phyloP scores from a whole-genome alignment of 768 basidiomycete genomes.

The Mycena rebaudengoi region DNA sequence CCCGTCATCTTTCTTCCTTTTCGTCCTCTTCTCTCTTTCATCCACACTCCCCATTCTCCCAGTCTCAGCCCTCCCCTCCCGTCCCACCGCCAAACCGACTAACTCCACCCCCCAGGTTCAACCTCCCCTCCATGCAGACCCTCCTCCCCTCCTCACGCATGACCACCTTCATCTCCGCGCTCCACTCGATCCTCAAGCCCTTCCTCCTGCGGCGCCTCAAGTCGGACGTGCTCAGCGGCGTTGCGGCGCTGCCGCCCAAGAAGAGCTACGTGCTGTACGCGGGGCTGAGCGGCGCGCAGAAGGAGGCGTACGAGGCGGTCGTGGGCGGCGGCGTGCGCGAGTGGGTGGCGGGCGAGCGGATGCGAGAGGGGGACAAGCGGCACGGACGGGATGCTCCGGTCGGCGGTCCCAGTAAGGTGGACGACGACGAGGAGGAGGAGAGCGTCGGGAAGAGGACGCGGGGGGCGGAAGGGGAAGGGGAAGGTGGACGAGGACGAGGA shows the following conservation, averaged over 20 bases:
- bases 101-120: slow-evolving; percentile 59
- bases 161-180: slow-evolving; percentile 72
- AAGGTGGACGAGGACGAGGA: slow-evolving; percentile 40
- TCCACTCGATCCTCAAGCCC: slow-evolving; percentile 93
- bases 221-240: slow-evolving; percentile 72
- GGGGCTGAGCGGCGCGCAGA: slow-evolving; percentile 83
- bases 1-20: neutral
- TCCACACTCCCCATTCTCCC: neutral
- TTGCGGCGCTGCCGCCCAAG: slow-evolving; percentile 79
- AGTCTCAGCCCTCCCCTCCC: neutral
- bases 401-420: slow-evolving; percentile 21
- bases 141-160: slow-evolving; percentile 66
- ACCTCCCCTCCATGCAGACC: slow-evolving; percentile 69
- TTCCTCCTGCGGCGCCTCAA: slow-evolving; percentile 94
- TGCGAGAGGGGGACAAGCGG: slow-evolving; percentile 30
- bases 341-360: slow-evolving; percentile 55
- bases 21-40: neutral
- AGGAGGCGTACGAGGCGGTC: slow-evolving; percentile 85
- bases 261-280: slow-evolving; percentile 96
- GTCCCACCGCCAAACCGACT: neutral
- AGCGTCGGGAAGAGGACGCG: slow-evolving; percentile 46
- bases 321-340: slow-evolving; percentile 75
- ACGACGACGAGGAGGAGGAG: slow-evolving; percentile 29
- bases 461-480: slow-evolving; percentile 42
- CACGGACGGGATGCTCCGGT: neutral